Conservation (phyloP, 1,284 basidiomycete species). For the Apiotrichum laibachii region DNA sequence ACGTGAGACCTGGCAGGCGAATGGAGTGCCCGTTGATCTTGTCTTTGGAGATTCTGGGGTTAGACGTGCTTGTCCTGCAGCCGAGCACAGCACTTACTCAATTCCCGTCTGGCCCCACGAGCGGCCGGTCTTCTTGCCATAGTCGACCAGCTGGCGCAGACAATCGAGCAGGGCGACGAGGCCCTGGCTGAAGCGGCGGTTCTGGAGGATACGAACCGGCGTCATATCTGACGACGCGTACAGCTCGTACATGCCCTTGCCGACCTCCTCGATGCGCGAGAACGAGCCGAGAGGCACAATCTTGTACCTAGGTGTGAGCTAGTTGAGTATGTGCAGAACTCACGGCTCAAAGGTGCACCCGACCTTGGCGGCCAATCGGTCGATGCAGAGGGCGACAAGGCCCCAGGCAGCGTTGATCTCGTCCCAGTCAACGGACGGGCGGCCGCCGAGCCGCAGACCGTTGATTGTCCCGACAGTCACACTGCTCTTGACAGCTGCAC, state of each 20-base stretch:
- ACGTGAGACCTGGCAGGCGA: conserved; percentile 67
- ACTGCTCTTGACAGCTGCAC: conserved; percentile 15
- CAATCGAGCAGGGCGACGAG: conserved; percentile 97
- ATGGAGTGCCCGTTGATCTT: conserved; percentile 94
- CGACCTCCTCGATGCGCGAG: conserved; percentile 80
- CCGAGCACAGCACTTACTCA: conserved; percentile 37
- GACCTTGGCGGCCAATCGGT: conserved; percentile 84
- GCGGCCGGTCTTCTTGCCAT: conserved; percentile 69
- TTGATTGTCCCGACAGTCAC: conserved; percentile 91
- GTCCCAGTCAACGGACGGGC: conserved; percentile 88
- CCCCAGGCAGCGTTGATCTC: conserved; percentile 99
- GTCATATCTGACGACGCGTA: conserved; percentile 86
- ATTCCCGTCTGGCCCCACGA: conserved; percentile 73
- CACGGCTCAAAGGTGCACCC: conserved; percentile 83
- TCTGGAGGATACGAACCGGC: conserved; percentile 72
- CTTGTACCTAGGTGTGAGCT: conserved; percentile 62
- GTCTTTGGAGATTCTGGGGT: conserved; percentile 77
- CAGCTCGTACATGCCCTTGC: conserved; percentile 81
- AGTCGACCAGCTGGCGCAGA: conserved; percentile 82
- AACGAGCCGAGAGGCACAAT: conserved; percentile 89
- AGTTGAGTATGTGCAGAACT: conserved; percentile 27
- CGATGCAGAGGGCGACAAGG: conserved; percentile 84
- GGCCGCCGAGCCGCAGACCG: conserved; percentile 82
- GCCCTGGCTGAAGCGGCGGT: conserved; percentile 89
- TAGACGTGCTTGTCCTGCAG: no score